Evolutionary conservation across 1,284 basidiomycete genomes (phyloP).

Genomic region (Boletus subluridellus): DNA sequence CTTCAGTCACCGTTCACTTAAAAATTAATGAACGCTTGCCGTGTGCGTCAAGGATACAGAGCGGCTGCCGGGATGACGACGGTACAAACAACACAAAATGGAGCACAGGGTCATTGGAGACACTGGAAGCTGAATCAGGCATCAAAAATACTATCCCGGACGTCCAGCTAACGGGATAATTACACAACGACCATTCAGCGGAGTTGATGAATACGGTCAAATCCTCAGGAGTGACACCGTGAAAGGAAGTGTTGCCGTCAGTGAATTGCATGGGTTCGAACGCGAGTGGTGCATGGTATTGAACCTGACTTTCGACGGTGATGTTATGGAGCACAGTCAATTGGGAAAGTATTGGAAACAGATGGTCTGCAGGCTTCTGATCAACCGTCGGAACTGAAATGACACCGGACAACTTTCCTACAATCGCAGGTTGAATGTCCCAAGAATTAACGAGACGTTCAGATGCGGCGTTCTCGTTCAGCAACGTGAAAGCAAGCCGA

Average conservation of each 20-base stretch:
- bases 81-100: constrained; percentile 93
- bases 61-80: constrained; percentile 61
- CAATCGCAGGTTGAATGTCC: constrained; percentile 66
- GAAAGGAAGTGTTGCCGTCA: constrained; percentile 36
- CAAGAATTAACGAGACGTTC: constrained; percentile 63
- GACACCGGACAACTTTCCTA: constrained; percentile 45
- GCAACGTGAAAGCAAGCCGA: constrained; percentile 75
- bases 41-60: constrained; percentile 61
- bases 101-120: constrained; percentile 87
- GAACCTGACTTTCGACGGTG: constrained; percentile 90
- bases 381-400: constrained; percentile 15
- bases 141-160: constrained; percentile 12
- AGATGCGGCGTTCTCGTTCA: constrained; percentile 83
- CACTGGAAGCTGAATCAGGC: constrained; percentile 59
- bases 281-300: constrained; percentile 86
- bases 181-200: constrained; percentile 92
- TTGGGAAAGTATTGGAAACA: constrained; percentile 62
- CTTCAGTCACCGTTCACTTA: constrained; percentile 8
- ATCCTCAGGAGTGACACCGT: constrained; percentile 72
- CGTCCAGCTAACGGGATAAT: constrained; percentile 23
- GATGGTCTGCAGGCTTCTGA: constrained; percentile 50
- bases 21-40: constrained; percentile 40
- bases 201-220: constrained; percentile 92
- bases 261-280: constrained; percentile 60
- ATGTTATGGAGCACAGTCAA: constrained; percentile 80